Evolutionary conservation across 1,284 basidiomycete genomes (phyloP).

Genomic region (Sporisorium reilianum): DNA sequence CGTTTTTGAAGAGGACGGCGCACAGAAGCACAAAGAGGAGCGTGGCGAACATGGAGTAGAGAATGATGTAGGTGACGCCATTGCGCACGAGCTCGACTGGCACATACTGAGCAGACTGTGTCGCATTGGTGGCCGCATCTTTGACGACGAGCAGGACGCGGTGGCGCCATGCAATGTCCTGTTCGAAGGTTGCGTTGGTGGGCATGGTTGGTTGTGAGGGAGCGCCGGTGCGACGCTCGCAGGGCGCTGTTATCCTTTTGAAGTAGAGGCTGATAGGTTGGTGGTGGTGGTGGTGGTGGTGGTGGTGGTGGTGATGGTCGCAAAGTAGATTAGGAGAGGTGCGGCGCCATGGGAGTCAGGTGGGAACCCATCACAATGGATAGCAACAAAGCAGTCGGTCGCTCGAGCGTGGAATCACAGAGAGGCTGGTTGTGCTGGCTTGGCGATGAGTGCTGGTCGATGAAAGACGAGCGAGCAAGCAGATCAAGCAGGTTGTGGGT

Average conservation of each 20-base stretch:
- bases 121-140: conserved; percentile 15
- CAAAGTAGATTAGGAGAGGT: background rate
- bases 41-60: conserved; percentile 55
- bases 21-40: conserved; percentile 54
- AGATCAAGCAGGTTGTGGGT: no score
- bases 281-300: background rate
- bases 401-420: background rate
- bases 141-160: conserved; percentile 40
- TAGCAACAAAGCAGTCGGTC: background rate
- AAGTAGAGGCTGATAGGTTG: background rate
- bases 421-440: conserved; percentile 5
- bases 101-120: conserved; percentile 24
- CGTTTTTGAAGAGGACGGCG: conserved; percentile 53
- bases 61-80: conserved; percentile 57
- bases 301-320: background rate
- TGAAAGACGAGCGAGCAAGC: no score
- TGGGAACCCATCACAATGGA: conserved; percentile 2
- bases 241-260: background rate
- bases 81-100: conserved; percentile 46
- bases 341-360: background rate
- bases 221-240: background rate
- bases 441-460: background rate
- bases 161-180: conserved; percentile 25
- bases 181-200: background rate
- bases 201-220: conserved; percentile 19